A percentile compares a stretch with the other conserved stretches of the same genome.
phyloP scores from a whole-genome alignment of 495 filamentous ascomycete genomes.

The Xylaria curta region DNA sequence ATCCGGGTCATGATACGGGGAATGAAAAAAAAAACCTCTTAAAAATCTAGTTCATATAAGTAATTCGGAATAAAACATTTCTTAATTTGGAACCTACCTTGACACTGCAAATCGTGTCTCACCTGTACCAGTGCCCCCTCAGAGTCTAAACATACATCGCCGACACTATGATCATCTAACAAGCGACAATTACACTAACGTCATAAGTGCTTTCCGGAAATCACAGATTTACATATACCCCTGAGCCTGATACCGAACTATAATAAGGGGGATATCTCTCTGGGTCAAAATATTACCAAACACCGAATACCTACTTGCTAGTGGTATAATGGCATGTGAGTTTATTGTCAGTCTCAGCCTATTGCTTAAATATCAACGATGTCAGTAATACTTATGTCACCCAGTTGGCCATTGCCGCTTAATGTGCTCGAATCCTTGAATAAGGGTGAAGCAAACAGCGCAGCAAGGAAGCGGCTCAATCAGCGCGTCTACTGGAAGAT shows the following conservation, averaged over 20 bases:
- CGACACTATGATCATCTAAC: neutral
- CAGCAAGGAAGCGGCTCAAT: constrained; percentile 64
- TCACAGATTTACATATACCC: constrained; percentile 53
- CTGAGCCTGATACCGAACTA: constrained; percentile 60
- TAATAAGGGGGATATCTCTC: constrained; percentile 34
- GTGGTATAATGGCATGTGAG: too few species aligned
- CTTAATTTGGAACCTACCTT: too few species aligned
- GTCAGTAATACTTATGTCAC: constrained; percentile 61
- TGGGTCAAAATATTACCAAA: too few species aligned
- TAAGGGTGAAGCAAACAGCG: constrained; percentile 64
- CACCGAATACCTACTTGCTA: too few species aligned
- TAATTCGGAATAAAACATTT: neutral
- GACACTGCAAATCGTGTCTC: neutral
- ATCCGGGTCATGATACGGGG: too few species aligned
- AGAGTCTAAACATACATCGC: neutral
- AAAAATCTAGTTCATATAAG: neutral
- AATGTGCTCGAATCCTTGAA: constrained; percentile 65
- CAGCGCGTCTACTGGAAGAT: constrained; percentile 64
- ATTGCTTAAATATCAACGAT: constrained; percentile 59
- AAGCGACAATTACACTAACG: neutral
- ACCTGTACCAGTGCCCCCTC: neutral
- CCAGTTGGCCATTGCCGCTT: constrained; percentile 60
- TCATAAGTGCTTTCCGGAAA: constrained; percentile 28
- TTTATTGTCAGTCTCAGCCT: too few species aligned
- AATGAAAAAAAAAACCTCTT: neutral